phyloP scores from a whole-genome alignment of 2,329 filamentous ascomycete species.

The Cladobotryum mycophilum region DNA sequence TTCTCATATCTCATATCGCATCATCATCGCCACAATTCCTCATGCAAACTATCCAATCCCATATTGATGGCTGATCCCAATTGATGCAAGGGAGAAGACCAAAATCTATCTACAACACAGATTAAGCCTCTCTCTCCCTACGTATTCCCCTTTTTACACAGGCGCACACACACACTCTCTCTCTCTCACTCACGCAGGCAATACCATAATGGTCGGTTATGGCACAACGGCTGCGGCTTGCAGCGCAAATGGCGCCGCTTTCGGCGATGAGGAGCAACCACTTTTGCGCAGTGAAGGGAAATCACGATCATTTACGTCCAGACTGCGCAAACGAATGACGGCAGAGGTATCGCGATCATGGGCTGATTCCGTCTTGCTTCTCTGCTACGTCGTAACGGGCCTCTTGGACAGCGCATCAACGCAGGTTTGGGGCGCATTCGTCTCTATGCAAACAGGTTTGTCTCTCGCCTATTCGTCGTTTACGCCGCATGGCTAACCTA shows the following conservation, averaged over 20 bases:
- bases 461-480: too few species aligned
- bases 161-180: too few species aligned
- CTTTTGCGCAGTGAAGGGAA: constrained; percentile 20
- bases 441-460: constrained; percentile 75
- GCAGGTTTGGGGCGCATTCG: constrained; percentile 72
- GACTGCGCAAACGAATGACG: constrained; percentile 29
- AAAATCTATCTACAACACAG: too few species aligned
- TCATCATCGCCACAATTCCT: too few species aligned
- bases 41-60: too few species aligned
- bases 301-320: constrained; percentile 15
- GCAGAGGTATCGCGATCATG: constrained; percentile 52
- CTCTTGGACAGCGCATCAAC: constrained; percentile 71
- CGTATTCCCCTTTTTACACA: not conserved
- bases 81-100: too few species aligned
- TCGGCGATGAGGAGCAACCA: constrained; percentile 27
- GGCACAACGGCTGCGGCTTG: constrained; percentile 8
- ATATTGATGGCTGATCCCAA: too few species aligned
- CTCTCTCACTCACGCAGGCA: too few species aligned
- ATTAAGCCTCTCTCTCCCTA: too few species aligned
- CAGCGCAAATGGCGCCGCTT: constrained; percentile 11
- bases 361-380: constrained; percentile 62
- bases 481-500: not conserved
- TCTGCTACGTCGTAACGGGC: constrained; percentile 72
- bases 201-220: constrained; percentile 1
- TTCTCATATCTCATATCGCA: too few species aligned